Evolutionary conservation across 2,329 filamentous ascomycete species (phyloP), one percentile per base, ranked within the genome.

Genomic region (Cladophialophora yegresii): DNA sequence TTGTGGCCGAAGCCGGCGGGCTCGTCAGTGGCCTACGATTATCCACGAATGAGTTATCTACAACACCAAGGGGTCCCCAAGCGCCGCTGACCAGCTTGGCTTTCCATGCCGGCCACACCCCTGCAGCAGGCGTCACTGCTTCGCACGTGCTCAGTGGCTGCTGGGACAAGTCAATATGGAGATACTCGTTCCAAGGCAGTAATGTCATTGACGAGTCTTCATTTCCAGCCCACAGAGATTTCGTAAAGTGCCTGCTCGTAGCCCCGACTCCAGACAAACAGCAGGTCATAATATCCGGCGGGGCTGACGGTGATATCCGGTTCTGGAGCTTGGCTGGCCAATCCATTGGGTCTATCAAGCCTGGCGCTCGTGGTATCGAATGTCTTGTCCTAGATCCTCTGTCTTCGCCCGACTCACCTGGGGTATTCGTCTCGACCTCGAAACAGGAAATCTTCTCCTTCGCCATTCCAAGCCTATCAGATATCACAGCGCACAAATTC

Each of bases 81-180:
- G 89, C 91, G 3, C 95, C 95, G 1, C 81, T 96, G 9, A 93
- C 91, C 9, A 90, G 89, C 70, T 77, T 96, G 30, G 86, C 89
- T 16, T 81, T 91, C 40, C 87, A 86, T 13, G 75, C 80, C 3
- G 79, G 13, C 5, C 36, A 13, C 8, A 43, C 36, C 16, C 36
- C 36, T 79, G 28, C 82, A 81, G 65, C 77, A n/a, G 22, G 43
- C 28, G 63, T 61, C 30, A 53, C 60, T 12, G 54, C 61, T 32
- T 65, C 63, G 26, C 89, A 83, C 1, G 74, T 97, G 10, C 97
- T 92, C 76, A 92, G 92, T 26, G 93, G 93, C 36, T 95, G 89
- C 64, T 99, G 95, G 95, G 93, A 99, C 78, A 96, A 96, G 79
- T 84, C 86, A 22, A 84, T 98, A 63, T 96, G 92, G 88, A 90